phyloP scores from a whole-genome alignment of 148 eudicot species.

The Persicaria maculosa region DNA sequence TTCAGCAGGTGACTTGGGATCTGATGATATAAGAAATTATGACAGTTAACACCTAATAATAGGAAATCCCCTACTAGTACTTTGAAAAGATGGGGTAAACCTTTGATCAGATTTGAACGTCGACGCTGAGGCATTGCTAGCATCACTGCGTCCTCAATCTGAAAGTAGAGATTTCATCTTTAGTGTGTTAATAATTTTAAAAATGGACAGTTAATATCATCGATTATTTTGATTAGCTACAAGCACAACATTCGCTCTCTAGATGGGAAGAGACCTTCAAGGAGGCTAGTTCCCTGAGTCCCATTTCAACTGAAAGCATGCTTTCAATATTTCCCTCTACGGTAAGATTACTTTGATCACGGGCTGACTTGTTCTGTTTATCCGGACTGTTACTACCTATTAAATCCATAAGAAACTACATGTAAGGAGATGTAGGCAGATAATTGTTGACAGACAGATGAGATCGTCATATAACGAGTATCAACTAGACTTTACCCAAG shows the following conservation, averaged over 20 bases:
- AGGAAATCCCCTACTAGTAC: background rate
- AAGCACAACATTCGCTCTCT: background rate
- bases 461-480: constrained; percentile 17
- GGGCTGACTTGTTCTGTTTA: constrained; percentile 45
- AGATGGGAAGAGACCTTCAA: constrained; percentile 54
- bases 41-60: background rate
- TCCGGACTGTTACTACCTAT: constrained; percentile 46
- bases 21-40: constrained; percentile 33
- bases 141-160: constrained; percentile 97
- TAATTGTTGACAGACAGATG: background rate
- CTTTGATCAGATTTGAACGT: constrained; percentile 63
- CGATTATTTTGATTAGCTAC: background rate
- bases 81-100: constrained; percentile 24
- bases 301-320: constrained; percentile 99
- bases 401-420: background rate
- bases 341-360: constrained; percentile 67
- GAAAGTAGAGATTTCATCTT: constrained; percentile 5
- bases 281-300: constrained; percentile 84
- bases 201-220: background rate
- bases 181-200: background rate
- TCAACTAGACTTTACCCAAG: constrained; percentile 44
- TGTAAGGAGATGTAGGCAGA: background rate
- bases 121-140: constrained; percentile 67
- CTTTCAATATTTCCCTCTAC: constrained; percentile 96
- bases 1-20: constrained; percentile 58